Evolutionary conservation across 768 basidiomycete species (phyloP).

Genomic region (Hygrophorus pudorinus): DNA sequence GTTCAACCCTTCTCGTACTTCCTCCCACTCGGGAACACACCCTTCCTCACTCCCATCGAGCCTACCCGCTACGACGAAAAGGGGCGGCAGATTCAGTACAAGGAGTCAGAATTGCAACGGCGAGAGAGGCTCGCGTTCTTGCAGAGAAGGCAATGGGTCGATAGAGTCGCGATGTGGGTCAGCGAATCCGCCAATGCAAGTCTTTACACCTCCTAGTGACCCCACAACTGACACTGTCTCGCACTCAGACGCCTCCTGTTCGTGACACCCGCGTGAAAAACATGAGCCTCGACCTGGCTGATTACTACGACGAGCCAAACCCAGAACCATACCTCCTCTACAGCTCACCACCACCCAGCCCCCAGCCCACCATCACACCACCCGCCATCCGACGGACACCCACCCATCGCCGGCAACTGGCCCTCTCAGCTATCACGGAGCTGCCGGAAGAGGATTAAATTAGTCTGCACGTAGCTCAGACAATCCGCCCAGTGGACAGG

Average conservation of each 20-base stretch:
- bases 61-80: conserved; percentile 27
- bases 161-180: conserved; percentile 3
- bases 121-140: conserved; percentile 43
- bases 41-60: conserved; percentile 18
- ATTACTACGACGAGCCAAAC: background rate
- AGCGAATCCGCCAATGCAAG: background rate
- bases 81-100: conserved; percentile 33
- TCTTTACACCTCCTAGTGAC: background rate
- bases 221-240: background rate
- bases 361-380: background rate
- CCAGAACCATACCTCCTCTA: conserved; percentile 5
- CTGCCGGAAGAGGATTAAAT: conserved; percentile 4
- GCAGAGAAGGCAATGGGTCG: conserved; percentile 29
- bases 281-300: background rate
- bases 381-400: background rate
- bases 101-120: conserved; percentile 37
- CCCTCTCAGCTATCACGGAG: conserved; percentile 3
- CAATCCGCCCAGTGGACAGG: too few species aligned
- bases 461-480: background rate
- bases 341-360: background rate
- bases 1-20: conserved; percentile 12
- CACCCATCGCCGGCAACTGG: background rate
- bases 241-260: background rate
- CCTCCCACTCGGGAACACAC: conserved; percentile 16
- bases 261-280: background rate